phyloP scores from a whole-genome alignment of 768 basidiomycete species.

The Phaffia tasmanica region DNA sequence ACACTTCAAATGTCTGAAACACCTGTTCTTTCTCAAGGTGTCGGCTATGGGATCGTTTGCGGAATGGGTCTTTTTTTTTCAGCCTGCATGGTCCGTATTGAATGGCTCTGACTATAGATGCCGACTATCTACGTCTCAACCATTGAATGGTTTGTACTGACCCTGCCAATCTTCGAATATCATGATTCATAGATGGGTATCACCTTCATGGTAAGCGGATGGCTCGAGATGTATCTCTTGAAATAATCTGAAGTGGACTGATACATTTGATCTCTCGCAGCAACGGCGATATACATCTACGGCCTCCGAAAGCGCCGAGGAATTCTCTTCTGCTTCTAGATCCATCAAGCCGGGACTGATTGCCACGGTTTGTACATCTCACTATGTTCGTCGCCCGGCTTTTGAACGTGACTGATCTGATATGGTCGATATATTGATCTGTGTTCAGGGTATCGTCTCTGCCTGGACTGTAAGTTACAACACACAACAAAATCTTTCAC shows the following conservation, averaged over 20 bases:
- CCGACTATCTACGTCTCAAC: too few relatives aligned
- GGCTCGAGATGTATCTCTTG: neutral
- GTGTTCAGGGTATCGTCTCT: slow-evolving; percentile 24
- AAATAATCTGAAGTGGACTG: neutral
- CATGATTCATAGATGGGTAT: slow-evolving; percentile 1
- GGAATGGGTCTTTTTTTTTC: slow-evolving; percentile 22
- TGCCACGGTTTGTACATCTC: slow-evolving; percentile 53
- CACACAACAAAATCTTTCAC: slow-evolving; percentile 53
- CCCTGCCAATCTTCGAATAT: neutral
- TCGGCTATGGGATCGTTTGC: slow-evolving; percentile 13
- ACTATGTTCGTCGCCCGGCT: slow-evolving; percentile 28
- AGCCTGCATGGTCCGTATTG: slow-evolving; percentile 15
- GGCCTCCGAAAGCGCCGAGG: slow-evolving; percentile 64
- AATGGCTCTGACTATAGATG: neutral
- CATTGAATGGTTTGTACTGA: too few relatives aligned
- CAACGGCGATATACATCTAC: slow-evolving; percentile 15
- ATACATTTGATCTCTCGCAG: neutral
- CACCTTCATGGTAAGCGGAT: neutral
- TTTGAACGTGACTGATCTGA: neutral
- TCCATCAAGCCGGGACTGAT: slow-evolving; percentile 84
- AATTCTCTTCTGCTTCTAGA: slow-evolving; percentile 38
- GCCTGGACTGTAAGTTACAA: slow-evolving; percentile 67
- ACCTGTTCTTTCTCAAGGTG: slow-evolving; percentile 8
- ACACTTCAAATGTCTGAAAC: neutral
- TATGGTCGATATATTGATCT: neutral